Evolutionary conservation across 257 asterid species (phyloP).

Genomic region (Nicotiana knightiana): DNA sequence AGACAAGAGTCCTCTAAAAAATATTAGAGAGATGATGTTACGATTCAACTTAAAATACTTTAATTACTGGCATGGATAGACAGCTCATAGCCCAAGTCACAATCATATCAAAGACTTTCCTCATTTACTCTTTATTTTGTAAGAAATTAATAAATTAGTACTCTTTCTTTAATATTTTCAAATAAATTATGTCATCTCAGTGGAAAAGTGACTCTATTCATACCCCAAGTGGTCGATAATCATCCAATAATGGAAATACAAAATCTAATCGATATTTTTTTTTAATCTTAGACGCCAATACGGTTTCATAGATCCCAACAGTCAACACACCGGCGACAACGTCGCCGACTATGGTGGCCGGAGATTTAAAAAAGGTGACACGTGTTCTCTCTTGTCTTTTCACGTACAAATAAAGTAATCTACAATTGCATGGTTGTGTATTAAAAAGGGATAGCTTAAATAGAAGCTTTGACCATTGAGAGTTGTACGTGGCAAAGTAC

Average conservation of each 20-base stretch:
- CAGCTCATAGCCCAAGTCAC: slow-evolving; percentile 16
- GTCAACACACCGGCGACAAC: slow-evolving; percentile 35
- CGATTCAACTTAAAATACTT: background rate
- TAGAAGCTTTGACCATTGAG: slow-evolving; percentile 30
- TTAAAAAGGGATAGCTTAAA: background rate
- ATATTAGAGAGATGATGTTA: background rate
- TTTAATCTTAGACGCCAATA: slow-evolving; percentile 9
- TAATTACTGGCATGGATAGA: slow-evolving; percentile 28
- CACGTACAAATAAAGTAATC: slow-evolving; percentile 19
- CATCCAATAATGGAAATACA: slow-evolving; percentile 6
- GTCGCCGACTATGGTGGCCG: slow-evolving; percentile 40
- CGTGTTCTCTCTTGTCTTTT: slow-evolving; percentile 23
- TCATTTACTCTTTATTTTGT: background rate
- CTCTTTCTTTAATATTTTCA: slow-evolving; percentile 7
- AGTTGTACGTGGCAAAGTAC: slow-evolving; percentile 28
- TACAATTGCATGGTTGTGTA: slow-evolving; percentile 29
- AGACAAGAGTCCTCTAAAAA: background rate
- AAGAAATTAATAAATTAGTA: background rate
- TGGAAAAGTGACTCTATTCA: slow-evolving; percentile 9
- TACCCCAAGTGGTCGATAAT: slow-evolving; percentile 6
- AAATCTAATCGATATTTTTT: background rate
- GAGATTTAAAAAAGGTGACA: slow-evolving; percentile 19
- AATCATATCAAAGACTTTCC: slow-evolving; percentile 20
- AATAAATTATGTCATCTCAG: slow-evolving; percentile 14
- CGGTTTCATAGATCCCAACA: slow-evolving; percentile 49